Conservation (phyloP, 2,329 filamentous ascomycete genomes). For the Periconia macrospinosa region DNA sequence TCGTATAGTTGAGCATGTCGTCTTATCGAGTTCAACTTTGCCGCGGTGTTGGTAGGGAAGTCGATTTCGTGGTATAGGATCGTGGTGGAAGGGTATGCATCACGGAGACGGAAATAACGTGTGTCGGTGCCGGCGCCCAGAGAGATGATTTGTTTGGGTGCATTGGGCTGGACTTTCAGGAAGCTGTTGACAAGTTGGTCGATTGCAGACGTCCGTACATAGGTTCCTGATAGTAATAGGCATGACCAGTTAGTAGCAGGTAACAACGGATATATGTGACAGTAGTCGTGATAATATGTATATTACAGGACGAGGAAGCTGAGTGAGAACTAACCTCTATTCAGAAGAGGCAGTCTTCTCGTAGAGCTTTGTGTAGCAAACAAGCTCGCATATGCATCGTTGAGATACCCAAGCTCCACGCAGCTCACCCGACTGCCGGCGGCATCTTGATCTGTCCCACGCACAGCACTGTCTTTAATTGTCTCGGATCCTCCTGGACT, state of each 20-base stretch:
- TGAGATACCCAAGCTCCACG: constrained; percentile 79
- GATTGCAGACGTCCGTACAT: constrained; percentile 81
- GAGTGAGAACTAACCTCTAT: constrained; percentile 66
- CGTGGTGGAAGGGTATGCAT: constrained; percentile 44
- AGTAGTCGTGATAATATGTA: not conserved
- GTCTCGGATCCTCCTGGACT: constrained; percentile 37
- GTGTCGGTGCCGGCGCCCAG: constrained; percentile 95
- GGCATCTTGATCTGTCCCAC: constrained; percentile 89
- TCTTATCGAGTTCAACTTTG: constrained; percentile 59
- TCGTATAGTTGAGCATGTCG: constrained; percentile 30
- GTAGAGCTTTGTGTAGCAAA: constrained; percentile 64
- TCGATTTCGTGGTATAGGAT: constrained; percentile 91
- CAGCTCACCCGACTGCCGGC: constrained; percentile 87
- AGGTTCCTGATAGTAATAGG: constrained; percentile 68
- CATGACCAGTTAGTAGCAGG: not conserved
- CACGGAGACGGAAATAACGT: constrained; percentile 74
- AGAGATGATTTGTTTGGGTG: constrained; percentile 78
- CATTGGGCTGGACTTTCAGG: constrained; percentile 50
- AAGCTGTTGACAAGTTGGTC: constrained; percentile 77
- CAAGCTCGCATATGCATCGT: constrained; percentile 74
- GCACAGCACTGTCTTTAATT: constrained; percentile 72
- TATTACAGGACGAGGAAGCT: not conserved
- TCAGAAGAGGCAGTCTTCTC: constrained; percentile 85
- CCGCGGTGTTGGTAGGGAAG: constrained; percentile 72
- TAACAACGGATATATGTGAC: not conserved